These are phyloP conservation scores for Friedmanniomyces simplex DNA, from an alignment of 495 filamentous ascomycete genomes.

Conservation along the genomic window DNA sequence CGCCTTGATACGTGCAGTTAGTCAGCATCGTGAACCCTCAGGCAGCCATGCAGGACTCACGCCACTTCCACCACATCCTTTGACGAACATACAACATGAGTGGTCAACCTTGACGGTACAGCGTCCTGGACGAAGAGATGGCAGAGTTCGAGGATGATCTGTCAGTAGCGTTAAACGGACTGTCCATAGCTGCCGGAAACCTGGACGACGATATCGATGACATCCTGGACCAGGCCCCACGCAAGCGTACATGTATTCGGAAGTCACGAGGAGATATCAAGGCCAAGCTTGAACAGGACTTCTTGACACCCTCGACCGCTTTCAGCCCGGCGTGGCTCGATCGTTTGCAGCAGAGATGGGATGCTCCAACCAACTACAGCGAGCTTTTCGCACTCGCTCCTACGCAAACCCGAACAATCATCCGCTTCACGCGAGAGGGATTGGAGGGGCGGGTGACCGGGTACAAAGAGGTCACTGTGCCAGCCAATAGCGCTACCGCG, in stretches of 20 bases:
- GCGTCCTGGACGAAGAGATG: background rate
- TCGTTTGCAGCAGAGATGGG: constrained; percentile 82
- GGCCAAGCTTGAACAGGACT: constrained; percentile 61
- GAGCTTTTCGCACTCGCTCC: constrained; percentile 77
- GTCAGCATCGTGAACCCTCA: background rate
- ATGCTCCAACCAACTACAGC: constrained; percentile 60
- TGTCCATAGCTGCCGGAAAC: background rate
- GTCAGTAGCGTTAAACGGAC: background rate
- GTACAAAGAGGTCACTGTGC: constrained; percentile 89
- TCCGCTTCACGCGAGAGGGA: constrained; percentile 83
- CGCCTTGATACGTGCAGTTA: background rate
- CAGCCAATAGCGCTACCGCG: constrained; percentile 78
- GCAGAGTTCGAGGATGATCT: background rate
- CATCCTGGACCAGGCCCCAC: constrained; percentile 46
- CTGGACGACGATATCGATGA: constrained; percentile 38
- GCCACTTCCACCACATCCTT: background rate
- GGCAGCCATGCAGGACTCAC: background rate
- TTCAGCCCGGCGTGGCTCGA: constrained; percentile 83
- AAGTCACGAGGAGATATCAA: constrained; percentile 50
- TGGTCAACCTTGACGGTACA: background rate
- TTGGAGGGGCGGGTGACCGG: constrained; percentile 88
- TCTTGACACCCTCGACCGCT: constrained; percentile 61
- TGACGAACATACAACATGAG: no score
- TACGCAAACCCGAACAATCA: constrained; percentile 85
- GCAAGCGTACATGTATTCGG: constrained; percentile 48